Evolutionary conservation across 2,329 filamentous ascomycete species (phyloP), one percentile per base, ranked within the genome.

Genomic region (Fusarium protoensiforme): DNA sequence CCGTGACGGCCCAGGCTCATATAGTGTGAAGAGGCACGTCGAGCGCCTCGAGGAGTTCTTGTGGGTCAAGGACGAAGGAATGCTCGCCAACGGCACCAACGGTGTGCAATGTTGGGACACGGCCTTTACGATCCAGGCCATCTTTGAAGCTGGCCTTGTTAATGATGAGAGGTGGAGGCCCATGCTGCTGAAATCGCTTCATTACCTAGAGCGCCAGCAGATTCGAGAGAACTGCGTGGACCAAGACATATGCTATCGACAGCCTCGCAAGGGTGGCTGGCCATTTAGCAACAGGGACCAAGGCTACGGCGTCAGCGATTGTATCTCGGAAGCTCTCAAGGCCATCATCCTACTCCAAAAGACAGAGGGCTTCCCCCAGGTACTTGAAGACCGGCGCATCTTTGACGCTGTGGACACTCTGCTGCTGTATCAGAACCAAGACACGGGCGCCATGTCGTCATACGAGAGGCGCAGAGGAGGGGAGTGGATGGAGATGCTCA

Each of bases 81-180:
- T 99, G 94, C 87, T 98, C 56, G 92, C 92, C 83, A 98, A 98
- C 77, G 96, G 96, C 39, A 99, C 96, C 10, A 98, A 99, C 76
- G 96, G 96, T n/a, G 95, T 98, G 2, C 96, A 99, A 82, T 93
- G 92, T 73, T 99, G 96, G 96, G 96, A 99, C 80, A 99, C 96
- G 0, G 89, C 95, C 1, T 98, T 98, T 79, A 85, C 92, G 20
- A 94, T 98, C 36, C 95, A 98, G 81, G 92, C 94, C 1, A 90
- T 94, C 7, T 89, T 94, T 61, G 93, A 94, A 57, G 92, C 94
- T 8, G 94, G 93, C 0, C 88, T 98, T 29, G 92, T 93, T n/a
- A 85, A 91, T 33, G 91, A 97, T 56, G 86, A 91, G 14, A 91
- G 92, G 76, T 98, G 94, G 91, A 89, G 88, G 41, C 91, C 93